Percentiles rank a stretch among this genome's conserved stretches.
phyloP scores from a whole-genome alignment of 352 stramenopile genomes.

The Globisporangium nodosum region DNA sequence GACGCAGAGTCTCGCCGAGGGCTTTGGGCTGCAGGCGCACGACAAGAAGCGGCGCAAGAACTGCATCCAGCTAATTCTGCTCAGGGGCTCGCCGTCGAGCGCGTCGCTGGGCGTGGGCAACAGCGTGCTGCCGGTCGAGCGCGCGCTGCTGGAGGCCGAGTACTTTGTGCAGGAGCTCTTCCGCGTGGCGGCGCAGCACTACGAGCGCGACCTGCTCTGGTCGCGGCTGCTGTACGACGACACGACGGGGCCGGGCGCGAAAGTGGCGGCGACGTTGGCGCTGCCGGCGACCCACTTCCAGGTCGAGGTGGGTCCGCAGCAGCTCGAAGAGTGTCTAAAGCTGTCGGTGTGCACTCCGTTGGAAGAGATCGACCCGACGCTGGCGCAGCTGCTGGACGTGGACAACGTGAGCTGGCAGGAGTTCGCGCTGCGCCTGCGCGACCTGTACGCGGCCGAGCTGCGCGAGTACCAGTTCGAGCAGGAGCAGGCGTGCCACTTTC shows the following conservation, averaged over 20 bases:
- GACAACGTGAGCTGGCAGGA: conserved; percentile 76
- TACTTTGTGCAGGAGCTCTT: conserved; percentile 77
- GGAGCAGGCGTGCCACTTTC: conserved; percentile 64
- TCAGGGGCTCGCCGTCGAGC: conserved; percentile 35
- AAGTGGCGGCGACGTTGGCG: conserved; percentile 50
- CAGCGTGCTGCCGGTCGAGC: conserved; percentile 46
- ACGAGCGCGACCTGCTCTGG: conserved; percentile 83
- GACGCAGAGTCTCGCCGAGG: conserved; percentile 43
- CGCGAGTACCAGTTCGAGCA: conserved; percentile 84
- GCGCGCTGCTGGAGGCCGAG: conserved; percentile 69
- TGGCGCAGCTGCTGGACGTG: conserved; percentile 62
- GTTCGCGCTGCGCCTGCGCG: conserved; percentile 61
- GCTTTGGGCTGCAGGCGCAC: conserved; percentile 23
- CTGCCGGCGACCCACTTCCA: conserved; percentile 54
- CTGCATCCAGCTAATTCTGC: conserved; percentile 62
- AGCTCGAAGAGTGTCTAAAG: conserved; percentile 79
- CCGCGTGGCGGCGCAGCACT: conserved; percentile 70
- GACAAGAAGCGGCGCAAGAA: conserved; percentile 53
- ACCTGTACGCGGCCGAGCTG: conserved; percentile 74
- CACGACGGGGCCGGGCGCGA: conserved; percentile 32
- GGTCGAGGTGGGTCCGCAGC: conserved; percentile 70
- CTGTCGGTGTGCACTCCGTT: conserved; percentile 80
- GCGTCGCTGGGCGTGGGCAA: conserved; percentile 38
- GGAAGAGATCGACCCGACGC: conserved; percentile 63
- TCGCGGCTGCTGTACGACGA: conserved; percentile 76